A percentile compares a stretch with the other conserved stretches of the same genome.
phyloP scores from a whole-genome alignment of 176 grass and related monocot species.

The barley (Hordeum vulgare) region MorexV3_pseudomolecules_assembly NC_058522.1:523253597-523254096 shows the following conservation, averaged over 20 bases:
- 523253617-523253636: too few species aligned
- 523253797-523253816: too few species aligned
- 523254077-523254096: not conserved
- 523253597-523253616: too few species aligned
- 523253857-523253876: not conserved
- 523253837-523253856: constrained; percentile 2
- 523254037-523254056: not conserved
- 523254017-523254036: not conserved
- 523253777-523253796: too few species aligned
- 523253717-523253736: too few species aligned
- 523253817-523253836: not conserved
- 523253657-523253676: too few species aligned
- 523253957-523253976: constrained; percentile 11
- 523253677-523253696: too few species aligned
- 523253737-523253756: too few species aligned
- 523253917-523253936: not conserved
- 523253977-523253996: not conserved
- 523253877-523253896: not conserved
- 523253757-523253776: too few species aligned
- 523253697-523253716: too few species aligned
- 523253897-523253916: not conserved
- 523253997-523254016: not conserved
- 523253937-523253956: not conserved
- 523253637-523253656: too few species aligned
- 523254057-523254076: not conserved